Evolutionary conservation across 371 early-diverging fungal species (phyloP).

Genomic region (Mucor circinelloides): DNA sequence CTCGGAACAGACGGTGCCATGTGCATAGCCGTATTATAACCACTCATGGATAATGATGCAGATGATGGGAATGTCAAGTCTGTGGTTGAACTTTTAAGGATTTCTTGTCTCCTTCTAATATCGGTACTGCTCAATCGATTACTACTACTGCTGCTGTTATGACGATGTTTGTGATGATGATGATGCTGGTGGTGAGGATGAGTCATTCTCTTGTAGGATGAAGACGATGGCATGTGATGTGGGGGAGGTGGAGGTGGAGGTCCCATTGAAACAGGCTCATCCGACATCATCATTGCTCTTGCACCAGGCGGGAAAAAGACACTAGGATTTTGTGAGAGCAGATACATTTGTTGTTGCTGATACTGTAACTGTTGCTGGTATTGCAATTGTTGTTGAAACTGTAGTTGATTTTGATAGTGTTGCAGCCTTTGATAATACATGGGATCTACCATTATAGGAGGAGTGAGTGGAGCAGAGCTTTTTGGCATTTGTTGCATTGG

Average conservation of each 20-base stretch:
- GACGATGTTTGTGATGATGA: not conserved
- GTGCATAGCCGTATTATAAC: not conserved
- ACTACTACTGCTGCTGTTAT: not conserved
- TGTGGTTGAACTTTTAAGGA: not conserved
- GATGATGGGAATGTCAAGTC: not conserved
- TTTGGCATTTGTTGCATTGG: not conserved
- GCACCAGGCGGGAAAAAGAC: not conserved
- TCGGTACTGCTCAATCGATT: not conserved
- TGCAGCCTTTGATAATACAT: constrained; percentile 13
- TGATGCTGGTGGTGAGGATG: not conserved
- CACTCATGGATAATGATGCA: not conserved
- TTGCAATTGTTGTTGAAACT: constrained; percentile 8
- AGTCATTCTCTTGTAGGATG: not conserved
- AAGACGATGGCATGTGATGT: not conserved
- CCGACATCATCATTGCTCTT: not conserved
- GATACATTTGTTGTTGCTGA: constrained; percentile 8
- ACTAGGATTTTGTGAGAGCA: not conserved
- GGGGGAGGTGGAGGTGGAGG: not conserved
- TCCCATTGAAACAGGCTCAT: not conserved
- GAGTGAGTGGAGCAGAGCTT: not conserved
- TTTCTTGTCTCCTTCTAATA: not conserved
- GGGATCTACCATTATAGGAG: constrained; percentile 11
- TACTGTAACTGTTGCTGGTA: constrained; percentile 6
- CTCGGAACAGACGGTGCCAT: not conserved
- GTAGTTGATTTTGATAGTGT: constrained; percentile 5